These are phyloP conservation scores for Lepraria neglecta DNA, from an alignment of 495 filamentous ascomycete genomes.

Conservation along the genomic window DNA sequence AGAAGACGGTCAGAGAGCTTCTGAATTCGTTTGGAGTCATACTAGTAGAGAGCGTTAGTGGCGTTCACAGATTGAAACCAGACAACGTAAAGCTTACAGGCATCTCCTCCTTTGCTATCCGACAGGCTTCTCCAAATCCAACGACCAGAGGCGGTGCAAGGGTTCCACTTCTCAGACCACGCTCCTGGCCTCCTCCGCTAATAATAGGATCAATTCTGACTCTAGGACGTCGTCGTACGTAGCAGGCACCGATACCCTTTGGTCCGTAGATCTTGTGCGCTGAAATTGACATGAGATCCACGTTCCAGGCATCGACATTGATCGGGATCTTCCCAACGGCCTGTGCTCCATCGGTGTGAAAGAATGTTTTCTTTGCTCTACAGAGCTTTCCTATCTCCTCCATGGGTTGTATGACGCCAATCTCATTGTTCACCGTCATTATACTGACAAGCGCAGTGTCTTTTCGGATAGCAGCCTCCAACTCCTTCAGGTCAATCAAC, in stretches of 20 bases:
- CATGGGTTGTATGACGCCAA: slow-evolving; percentile 92
- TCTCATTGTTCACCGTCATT: slow-evolving; percentile 99
- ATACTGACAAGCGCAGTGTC: slow-evolving; percentile 90
- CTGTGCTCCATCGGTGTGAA: slow-evolving; percentile 97
- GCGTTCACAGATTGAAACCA: neutral
- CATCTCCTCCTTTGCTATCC: slow-evolving; percentile 83
- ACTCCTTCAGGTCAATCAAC: slow-evolving; percentile 71
- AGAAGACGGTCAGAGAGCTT: slow-evolving; percentile 74
- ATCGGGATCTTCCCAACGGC: slow-evolving; percentile 96
- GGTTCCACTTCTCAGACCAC: slow-evolving; percentile 89
- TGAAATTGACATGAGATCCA: slow-evolving; percentile 98
- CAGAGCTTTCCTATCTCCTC: slow-evolving; percentile 91
- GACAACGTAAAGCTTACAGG: slow-evolving; percentile 51
- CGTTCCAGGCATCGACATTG: slow-evolving; percentile 93
- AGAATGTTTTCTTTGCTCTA: slow-evolving; percentile 87
- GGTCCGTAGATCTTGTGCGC: slow-evolving; percentile 98
- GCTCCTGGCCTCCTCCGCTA: slow-evolving; percentile 90
- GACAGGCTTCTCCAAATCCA: slow-evolving; percentile 92
- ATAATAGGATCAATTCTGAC: slow-evolving; percentile 96
- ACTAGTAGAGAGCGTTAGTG: slow-evolving; percentile 47
- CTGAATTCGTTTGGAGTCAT: slow-evolving; percentile 79
- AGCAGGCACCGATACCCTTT: slow-evolving; percentile 95
- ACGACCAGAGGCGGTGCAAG: slow-evolving; percentile 82
- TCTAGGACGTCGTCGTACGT: slow-evolving; percentile 81
- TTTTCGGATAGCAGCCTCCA: slow-evolving; percentile 86